phyloP scores from a whole-genome alignment of 306 rosid genomes.

The Cicer bijugum region DNA sequence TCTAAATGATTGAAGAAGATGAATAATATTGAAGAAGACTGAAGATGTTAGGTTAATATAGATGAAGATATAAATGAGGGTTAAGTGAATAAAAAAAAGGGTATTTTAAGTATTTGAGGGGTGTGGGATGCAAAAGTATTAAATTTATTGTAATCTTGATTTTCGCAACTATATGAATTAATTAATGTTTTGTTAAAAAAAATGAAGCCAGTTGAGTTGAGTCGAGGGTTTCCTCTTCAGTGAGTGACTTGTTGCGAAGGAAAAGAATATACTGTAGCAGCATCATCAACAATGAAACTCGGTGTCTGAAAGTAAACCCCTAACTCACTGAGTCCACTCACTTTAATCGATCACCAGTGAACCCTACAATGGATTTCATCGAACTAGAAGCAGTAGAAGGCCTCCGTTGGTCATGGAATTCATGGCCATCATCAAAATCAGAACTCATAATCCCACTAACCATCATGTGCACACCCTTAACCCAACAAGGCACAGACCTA shows the following conservation, averaged over 20 bases:
- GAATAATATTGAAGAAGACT: no score
- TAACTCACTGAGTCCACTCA: background rate
- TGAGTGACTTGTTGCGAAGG: background rate
- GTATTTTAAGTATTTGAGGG: no score
- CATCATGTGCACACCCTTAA: slow-evolving; percentile 80
- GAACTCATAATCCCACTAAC: slow-evolving; percentile 72
- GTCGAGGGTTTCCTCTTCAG: background rate
- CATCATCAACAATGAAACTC: background rate
- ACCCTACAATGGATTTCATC: slow-evolving; percentile 63
- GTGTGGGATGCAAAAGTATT: no score
- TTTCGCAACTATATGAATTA: no score
- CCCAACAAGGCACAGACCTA: slow-evolving; percentile 60
- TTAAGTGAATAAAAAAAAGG: no score
- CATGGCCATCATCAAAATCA: slow-evolving; percentile 74
- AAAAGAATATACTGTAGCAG: background rate
- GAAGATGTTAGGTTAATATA: no score
- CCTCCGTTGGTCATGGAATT: slow-evolving; percentile 94
- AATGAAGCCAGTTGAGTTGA: background rate
- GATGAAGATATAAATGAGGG: no score
- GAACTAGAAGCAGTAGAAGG: slow-evolving; percentile 94
- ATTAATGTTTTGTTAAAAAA: background rate
- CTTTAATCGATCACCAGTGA: background rate
- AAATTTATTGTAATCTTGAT: no score
- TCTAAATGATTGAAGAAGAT: no score
- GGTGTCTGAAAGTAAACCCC: background rate